Evolutionary conservation across 1,139 yeast genomes (phyloP).

Genomic region (Zygotorulaspora mrakii): DNA sequence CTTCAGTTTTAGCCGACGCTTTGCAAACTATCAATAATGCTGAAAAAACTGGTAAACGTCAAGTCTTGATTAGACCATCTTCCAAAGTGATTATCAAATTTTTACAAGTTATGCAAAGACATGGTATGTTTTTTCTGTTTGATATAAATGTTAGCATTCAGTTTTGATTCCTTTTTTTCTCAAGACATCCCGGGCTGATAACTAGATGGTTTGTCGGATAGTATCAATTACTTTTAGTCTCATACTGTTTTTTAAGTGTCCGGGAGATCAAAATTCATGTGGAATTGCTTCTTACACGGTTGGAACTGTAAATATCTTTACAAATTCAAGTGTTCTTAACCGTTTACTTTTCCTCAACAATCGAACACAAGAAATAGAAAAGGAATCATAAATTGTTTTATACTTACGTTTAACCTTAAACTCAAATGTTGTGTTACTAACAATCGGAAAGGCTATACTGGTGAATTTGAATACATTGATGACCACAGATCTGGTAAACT

Average conservation of each 20-base stretch:
- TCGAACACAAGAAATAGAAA: constrained; percentile 3
- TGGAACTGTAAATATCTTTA: constrained; percentile 9
- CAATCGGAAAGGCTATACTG: constrained; percentile 71
- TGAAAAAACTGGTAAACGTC: constrained; percentile 99
- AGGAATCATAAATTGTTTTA: constrained; percentile 8
- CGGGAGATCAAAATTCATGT: constrained; percentile 59
- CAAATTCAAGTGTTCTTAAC: constrained; percentile 28
- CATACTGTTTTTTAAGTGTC: constrained; percentile 96
- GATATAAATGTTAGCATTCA: neutral
- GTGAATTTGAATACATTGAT: constrained; percentile 97
- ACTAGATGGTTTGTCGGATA: constrained; percentile 93
- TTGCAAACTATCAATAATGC: constrained; percentile 98
- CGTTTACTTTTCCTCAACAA: constrained; percentile 81
- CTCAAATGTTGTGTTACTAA: constrained; percentile 29
- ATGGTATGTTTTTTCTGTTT: constrained; percentile 52
- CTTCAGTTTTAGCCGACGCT: constrained; percentile 99
- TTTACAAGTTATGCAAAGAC: constrained; percentile 96
- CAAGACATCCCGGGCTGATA: constrained; percentile 69
- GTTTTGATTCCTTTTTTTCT: constrained; percentile 1
- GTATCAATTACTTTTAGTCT: constrained; percentile 50
- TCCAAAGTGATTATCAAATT: constrained; percentile 98
- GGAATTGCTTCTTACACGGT: constrained; percentile 83
- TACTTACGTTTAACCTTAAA: constrained; percentile 3
- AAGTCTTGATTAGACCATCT: constrained; percentile 97
- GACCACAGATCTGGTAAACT: constrained; percentile 99